Evolutionary conservation across 2,329 filamentous ascomycete species (phyloP).

Genomic region (Pseudocercospora musae): DNA sequence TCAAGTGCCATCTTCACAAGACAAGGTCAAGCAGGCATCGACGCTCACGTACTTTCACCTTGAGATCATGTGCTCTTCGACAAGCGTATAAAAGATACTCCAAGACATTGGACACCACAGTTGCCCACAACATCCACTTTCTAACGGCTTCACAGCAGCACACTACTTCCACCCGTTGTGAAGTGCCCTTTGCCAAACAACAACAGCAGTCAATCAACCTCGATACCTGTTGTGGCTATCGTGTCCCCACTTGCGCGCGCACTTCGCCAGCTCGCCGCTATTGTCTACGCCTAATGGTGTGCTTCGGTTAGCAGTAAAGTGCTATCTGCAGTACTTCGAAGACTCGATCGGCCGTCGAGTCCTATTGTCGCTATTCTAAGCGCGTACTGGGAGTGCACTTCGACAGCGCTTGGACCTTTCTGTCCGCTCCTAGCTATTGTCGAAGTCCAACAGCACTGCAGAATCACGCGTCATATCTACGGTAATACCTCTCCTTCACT

Average conservation of each 20-base stretch:
- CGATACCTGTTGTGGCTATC: background rate
- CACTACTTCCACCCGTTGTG: background rate
- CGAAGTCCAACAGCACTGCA: background rate
- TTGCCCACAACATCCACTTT: background rate
- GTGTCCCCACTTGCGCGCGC: background rate
- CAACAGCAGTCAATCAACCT: background rate
- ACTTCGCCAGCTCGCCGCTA: background rate
- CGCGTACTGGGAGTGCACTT: background rate
- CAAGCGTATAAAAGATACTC: background rate
- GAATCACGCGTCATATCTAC: background rate
- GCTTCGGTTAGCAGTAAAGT: background rate
- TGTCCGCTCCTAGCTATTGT: background rate
- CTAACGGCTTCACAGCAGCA: background rate
- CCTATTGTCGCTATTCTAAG: background rate
- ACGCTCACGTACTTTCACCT: background rate
- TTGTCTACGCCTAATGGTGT: background rate
- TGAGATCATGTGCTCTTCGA: background rate
- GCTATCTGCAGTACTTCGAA: background rate
- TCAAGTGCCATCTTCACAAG: background rate
- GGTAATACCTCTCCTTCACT: background rate
- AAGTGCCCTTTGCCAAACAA: background rate
- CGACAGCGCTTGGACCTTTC: background rate
- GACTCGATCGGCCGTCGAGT: background rate
- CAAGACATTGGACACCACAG: background rate
- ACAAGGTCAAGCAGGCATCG: background rate